phyloP scores from a whole-genome alignment of 805 yeast species.

The Saccharomycopsis olivae region DNA sequence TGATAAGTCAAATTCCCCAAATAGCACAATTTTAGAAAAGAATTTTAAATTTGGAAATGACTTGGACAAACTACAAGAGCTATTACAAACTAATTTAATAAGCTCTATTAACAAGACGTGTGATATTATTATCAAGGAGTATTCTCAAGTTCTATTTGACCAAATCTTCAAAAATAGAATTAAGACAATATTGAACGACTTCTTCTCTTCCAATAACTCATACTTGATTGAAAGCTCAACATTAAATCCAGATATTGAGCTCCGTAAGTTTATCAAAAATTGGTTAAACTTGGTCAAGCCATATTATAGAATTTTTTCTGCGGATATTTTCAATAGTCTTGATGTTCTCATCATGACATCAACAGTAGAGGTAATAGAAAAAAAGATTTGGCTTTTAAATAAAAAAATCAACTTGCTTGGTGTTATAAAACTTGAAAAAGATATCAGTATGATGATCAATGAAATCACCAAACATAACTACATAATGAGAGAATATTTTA shows the following conservation, averaged over 20 bases:
- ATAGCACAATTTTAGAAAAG: conserved; percentile 24
- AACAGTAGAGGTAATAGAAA: conserved; percentile 50
- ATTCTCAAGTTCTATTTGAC: conserved; percentile 35
- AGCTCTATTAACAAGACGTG: conserved; percentile 21
- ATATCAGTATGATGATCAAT: conserved; percentile 61
- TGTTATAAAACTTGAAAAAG: conserved; percentile 72
- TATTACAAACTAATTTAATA: conserved; percentile 21
- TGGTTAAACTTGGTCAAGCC: conserved; percentile 65
- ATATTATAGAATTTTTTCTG: conserved; percentile 46
- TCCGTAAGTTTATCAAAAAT: conserved; percentile 40
- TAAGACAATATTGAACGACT: conserved; percentile 32
- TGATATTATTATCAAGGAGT: conserved; percentile 27
- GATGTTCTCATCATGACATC: conserved; percentile 39
- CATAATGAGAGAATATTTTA: conserved; percentile 64
- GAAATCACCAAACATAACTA: conserved; percentile 67
- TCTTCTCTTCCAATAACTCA: conserved; percentile 23
- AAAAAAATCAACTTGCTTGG: conserved; percentile 74
- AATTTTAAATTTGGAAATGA: conserved; percentile 32
- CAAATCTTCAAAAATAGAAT: conserved; percentile 37
- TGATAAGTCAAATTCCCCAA: background rate
- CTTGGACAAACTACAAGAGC: conserved; percentile 21
- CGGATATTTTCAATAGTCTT: conserved; percentile 39
- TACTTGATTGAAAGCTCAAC: conserved; percentile 16
- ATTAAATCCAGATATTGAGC: conserved; percentile 21
- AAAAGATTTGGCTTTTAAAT: conserved; percentile 54